Base-by-base conservation (phyloP, 2,329 filamentous ascomycete species). In the Aspergillus pseudoviridinutans region DNA sequence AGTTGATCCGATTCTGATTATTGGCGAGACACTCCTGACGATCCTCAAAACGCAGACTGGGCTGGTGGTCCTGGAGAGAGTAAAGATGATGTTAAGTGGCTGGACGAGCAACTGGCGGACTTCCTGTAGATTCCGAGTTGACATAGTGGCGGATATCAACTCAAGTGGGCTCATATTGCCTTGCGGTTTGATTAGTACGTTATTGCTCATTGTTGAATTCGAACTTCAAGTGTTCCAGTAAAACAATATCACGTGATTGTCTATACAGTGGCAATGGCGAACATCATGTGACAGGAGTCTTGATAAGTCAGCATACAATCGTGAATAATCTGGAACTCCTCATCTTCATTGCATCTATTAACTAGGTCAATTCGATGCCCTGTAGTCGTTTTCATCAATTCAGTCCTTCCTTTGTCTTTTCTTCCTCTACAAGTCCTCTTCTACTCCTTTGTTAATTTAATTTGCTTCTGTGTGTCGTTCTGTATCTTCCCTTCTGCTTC, bases 11-110 rank as follows among this genome's bases (percentile, higher is more conserved):
- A n/a, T 38, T 51, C 12, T 17, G 14, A 50, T 9, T 4, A n/a
- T 27, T 46, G n/a, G 6, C 8, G 7, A 47, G 8, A 24, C 12
- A 22, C 4, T 42, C 47, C 62, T 70, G 44, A 69, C 49, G 32
- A 17, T 10, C 57, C 56, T 65, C 50, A 3, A 14, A 41, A 42
- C 32, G n/a, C 53, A 76, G 74, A 82, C 62, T 83, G 84, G 84
- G 85, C 85, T 17, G 85, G 85, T 12, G 89, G 88, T 1, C 89
- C 89, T 4, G 88, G 88, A 0, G 80, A 87, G n/a, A 89, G 83
- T 62, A 83, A 81, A 57, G 85, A 87, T 32, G 89, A 92, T 70
- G 81, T 87, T 2, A 82, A 84, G 65, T 92, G 88, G 87, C 76
- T 92, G 46, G 87, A 92, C 67, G 77, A 83, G 28, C 82, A 82